Evolutionary conservation across 495 filamentous ascomycete species (phyloP).

Genomic region (Trichoderma asperelloides): DNA sequence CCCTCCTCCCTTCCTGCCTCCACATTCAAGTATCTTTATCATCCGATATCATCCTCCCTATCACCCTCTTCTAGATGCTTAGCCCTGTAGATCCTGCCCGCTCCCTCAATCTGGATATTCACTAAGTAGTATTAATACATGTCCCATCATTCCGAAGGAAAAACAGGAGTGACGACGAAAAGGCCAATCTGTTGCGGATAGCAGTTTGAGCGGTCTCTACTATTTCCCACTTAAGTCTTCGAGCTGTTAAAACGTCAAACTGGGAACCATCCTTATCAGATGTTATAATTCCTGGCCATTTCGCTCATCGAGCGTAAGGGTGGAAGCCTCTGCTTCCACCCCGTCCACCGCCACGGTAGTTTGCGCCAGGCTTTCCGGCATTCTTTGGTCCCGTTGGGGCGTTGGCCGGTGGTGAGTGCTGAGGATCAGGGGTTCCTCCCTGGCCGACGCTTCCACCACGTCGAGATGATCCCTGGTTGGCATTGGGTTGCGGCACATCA

Average conservation of each 20-base stretch:
- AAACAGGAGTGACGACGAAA: neutral
- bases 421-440: constrained; percentile 34
- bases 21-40: neutral
- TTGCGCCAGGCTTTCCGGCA: constrained; percentile 83
- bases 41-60: neutral
- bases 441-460: constrained; percentile 43
- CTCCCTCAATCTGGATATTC: neutral
- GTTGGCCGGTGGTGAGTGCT: constrained; percentile 72
- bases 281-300: neutral
- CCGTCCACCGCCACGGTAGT: constrained; percentile 89
- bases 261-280: neutral
- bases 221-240: neutral
- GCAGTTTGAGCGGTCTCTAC: neutral
- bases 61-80: neutral
- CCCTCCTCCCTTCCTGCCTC: too few relatives aligned
- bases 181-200: neutral
- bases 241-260: neutral
- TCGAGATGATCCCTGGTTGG: constrained; percentile 47
- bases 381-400: constrained; percentile 96
- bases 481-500: constrained; percentile 83
- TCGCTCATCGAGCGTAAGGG: constrained; percentile 49
- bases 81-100: neutral
- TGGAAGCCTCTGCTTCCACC: constrained; percentile 69
- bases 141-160: neutral
- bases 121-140: neutral